Percentiles rank a stretch among this genome's conserved stretches.
phyloP scores from a whole-genome alignment of 176 grass and related monocot genomes.

The Ananas comosus region DNA sequence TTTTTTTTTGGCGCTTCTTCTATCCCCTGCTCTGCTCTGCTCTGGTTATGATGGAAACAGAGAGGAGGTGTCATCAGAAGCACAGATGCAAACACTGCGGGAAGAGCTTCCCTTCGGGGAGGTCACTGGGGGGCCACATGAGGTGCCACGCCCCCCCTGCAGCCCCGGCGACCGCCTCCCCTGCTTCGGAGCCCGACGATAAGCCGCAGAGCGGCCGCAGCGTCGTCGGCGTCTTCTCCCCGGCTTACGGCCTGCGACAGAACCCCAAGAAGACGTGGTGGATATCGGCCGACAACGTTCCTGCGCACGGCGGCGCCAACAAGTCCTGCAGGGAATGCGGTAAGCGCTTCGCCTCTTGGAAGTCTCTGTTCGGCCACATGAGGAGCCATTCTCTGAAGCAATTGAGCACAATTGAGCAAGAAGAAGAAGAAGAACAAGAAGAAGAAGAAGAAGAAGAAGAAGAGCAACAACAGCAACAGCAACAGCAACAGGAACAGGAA shows the following conservation, averaged over 20 bases:
- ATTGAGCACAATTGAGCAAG: background rate
- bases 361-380: slow-evolving; percentile 12
- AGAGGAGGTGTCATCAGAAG: slow-evolving; percentile 16
- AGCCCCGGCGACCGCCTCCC: background rate
- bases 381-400: slow-evolving; percentile 18
- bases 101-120: slow-evolving; percentile 33
- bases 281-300: slow-evolving; percentile 23
- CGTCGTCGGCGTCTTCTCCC: background rate
- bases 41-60: slow-evolving; percentile 15
- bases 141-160: slow-evolving; percentile 19
- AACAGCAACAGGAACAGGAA: slow-evolving; percentile 13
- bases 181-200: background rate
- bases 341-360: slow-evolving; percentile 16
- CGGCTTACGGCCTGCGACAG: slow-evolving; percentile 40
- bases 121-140: slow-evolving; percentile 51
- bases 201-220: slow-evolving; percentile 17
- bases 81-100: slow-evolving; percentile 31
- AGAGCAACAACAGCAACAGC: background rate
- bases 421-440: slow-evolving; percentile 8
- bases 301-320: background rate
- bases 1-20: background rate
- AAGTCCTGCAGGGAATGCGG: slow-evolving; percentile 29
- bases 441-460: slow-evolving; percentile 3
- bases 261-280: slow-evolving; percentile 72
- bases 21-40: background rate